A percentile compares a stretch with the other conserved stretches of the same genome.
These are phyloP conservation scores for Mycena indigotica DNA, from an alignment of 768 basidiomycete genomes.

Conservation along the genomic window DNA sequence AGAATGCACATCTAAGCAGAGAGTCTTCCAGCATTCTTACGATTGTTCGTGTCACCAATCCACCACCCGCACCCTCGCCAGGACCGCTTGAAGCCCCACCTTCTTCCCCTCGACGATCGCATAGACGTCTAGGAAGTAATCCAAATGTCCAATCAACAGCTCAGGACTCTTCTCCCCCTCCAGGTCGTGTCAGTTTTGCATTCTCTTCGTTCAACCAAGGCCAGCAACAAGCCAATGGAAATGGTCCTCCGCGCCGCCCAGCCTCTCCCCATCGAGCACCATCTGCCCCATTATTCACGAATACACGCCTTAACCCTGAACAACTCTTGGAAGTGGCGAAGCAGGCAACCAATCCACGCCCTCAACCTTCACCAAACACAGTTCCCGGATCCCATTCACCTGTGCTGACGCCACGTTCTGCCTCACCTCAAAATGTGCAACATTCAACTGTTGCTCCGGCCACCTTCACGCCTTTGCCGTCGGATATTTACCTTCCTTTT, in stretches of 20 bases:
- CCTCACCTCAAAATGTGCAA: conserved; percentile 12
- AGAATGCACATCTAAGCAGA: conserved; percentile 51
- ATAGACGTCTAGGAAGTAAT: conserved; percentile 34
- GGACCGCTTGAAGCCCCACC: conserved; percentile 25
- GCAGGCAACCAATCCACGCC: conserved; percentile 50
- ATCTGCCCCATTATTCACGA: conserved; percentile 36
- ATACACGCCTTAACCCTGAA: conserved; percentile 65
- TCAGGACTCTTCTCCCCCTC: conserved; percentile 25
- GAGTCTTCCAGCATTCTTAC: conserved; percentile 67
- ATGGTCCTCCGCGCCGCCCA: conserved; percentile 50
- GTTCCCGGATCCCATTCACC: conserved; percentile 26
- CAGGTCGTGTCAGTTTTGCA: conserved; percentile 59
- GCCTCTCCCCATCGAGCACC: conserved; percentile 47
- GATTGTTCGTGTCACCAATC: conserved; percentile 64
- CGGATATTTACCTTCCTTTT: conserved; percentile 82
- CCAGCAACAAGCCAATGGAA: conserved; percentile 34
- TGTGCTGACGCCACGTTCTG: conserved; percentile 17
- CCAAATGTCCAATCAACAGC: conserved; percentile 30
- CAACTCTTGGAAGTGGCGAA: conserved; percentile 76
- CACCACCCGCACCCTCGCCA: conserved; percentile 33
- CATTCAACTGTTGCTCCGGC: conserved; percentile 41
- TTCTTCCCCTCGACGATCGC: conserved; percentile 31
- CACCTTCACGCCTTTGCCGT: conserved; percentile 74
- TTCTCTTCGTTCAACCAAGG: conserved; percentile 58
- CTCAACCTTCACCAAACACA: conserved; percentile 22